Evolutionary conservation across 352 stramenopile genomes (phyloP), one percentile per base, ranked within the genome.

Genomic region (Phytophthora pini): DNA sequence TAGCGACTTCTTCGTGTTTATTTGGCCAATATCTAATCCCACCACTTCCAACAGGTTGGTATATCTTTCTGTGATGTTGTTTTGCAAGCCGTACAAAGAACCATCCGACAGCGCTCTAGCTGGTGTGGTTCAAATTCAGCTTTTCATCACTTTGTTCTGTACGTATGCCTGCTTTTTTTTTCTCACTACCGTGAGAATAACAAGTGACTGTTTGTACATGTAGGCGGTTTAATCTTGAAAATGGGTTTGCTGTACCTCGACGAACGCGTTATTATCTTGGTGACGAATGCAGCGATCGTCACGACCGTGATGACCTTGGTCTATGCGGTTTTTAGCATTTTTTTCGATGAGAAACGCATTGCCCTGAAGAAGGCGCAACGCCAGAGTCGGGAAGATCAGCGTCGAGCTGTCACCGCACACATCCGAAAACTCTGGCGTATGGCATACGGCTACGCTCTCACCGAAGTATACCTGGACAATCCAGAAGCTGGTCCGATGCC

Each of bases 111-210:
- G 79, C 53, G 73, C 79, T 7, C 79, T 93, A 12, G 77, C 84
- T 12, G 72, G 80, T 7, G 60, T 89, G 43, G 84, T 77, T 20
- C 78, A 93, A 32, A 89, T 93, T 56, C 80, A 93, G 61, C 72
- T 93, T 38, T 93, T 92, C 65, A 63, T 92, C 70, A 90, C 82
- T 17, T 65, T 93, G 5, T 93, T 93, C 36, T 90, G 84, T 93
- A 70, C 48, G 79, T 75, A 24, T 11, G 46, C 44, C 38, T 48
- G 24, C 17, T 7, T 24, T 9, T 7, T 49, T 4, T 46, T 50
- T 5, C 3, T 40, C n/a, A 1, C 5, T 32, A 32, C 11, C 9
- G 2, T 4, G 8, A 36, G 9, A 36, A 36, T 36, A 36, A 36
- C 31, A 36, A 36, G 31, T 36, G 31, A 12, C 31, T 36, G 31